These are phyloP conservation scores for Cucumis melo DNA, from an alignment of 306 rosid genomes.

Conservation along the genomic window DNA sequence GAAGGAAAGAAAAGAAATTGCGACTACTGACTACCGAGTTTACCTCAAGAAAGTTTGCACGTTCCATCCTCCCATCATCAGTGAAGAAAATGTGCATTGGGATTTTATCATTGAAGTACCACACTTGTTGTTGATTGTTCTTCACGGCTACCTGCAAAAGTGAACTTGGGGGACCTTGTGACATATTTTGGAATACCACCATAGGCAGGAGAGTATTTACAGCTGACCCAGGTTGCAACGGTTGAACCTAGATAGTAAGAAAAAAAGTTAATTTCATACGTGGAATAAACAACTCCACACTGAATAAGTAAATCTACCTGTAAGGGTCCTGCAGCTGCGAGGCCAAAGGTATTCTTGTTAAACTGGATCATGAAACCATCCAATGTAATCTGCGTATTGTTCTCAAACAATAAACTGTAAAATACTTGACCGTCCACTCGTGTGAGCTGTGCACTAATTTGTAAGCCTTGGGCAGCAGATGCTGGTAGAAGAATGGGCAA, in stretches of 20 bases:
- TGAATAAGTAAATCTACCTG: slow-evolving; percentile 38
- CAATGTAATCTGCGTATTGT: slow-evolving; percentile 62
- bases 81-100: slow-evolving; percentile 55
- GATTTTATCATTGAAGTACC: slow-evolving; percentile 84
- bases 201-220: slow-evolving; percentile 67
- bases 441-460: slow-evolving; percentile 86
- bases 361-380: slow-evolving; percentile 98
- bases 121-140: slow-evolving; percentile 89
- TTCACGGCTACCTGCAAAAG: slow-evolving; percentile 80
- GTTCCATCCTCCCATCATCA: slow-evolving; percentile 98
- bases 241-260: slow-evolving; percentile 49
- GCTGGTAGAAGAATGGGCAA: slow-evolving; percentile 68
- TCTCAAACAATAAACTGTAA: slow-evolving; percentile 73
- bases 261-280: neutral
- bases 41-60: slow-evolving; percentile 86
- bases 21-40: neutral
- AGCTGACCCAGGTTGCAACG: slow-evolving; percentile 66
- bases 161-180: slow-evolving; percentile 96
- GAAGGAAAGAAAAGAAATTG: neutral
- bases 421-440: slow-evolving; percentile 69
- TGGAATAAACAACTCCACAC: neutral
- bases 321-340: slow-evolving; percentile 84
- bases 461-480: slow-evolving; percentile 86
- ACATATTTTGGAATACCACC: slow-evolving; percentile 81
- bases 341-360: slow-evolving; percentile 92